Evolutionary conservation across 2,329 filamentous ascomycete genomes (phyloP), one percentile per base, ranked within the genome.

Genomic region (Periconia digitata): DNA sequence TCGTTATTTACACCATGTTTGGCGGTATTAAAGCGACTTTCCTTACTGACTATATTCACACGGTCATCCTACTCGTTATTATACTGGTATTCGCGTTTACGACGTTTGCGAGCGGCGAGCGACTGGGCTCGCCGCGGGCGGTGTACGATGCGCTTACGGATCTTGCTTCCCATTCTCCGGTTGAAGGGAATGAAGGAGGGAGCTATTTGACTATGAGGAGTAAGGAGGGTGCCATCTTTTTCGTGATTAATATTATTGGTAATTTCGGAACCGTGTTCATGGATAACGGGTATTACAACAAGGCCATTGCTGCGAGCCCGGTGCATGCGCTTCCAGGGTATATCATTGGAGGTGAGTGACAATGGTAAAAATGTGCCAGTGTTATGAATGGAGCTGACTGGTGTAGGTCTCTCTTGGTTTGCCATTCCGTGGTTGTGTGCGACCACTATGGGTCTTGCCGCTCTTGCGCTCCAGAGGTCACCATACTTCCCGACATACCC

Each of bases 291-390:
- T 95, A 95, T 75, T 95, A 91, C 74, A 94, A 95, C 79, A 95
- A 95, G 72, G 91, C 90, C 23, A 95, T 96, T 60, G 90, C 92
- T 7, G 90, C 92, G 0, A 87, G 85, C 18, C 90, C 90, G 0
- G 87, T 92, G 0, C 85, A 92, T 51, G 92, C 91, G 0, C 82
- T 96, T 2, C 91, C 91, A 0, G 91, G 91, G n/a, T 96, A 96
- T 64, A 86, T 96, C 46, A 81, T 92, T 53, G 91, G 91, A n/a
- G n/a, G n/a, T n/a, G n/a, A n/a, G n/a, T n/a, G n/a, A n/a, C n/a
- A n/a, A n/a, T n/a, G n/a, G n/a, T n/a, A n/a, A n/a, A n/a, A n/a
- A n/a, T n/a, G n/a, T n/a, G n/a, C n/a, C n/a, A n/a, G n/a, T n/a
- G n/a, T n/a, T n/a, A n/a, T n/a, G n/a, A n/a, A n/a, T 6, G 91